A percentile compares a stretch with the other conserved stretches of the same genome.
Conservation (phyloP, 176 grass and related monocot species). For the Coix lacrymajobi region DNA sequence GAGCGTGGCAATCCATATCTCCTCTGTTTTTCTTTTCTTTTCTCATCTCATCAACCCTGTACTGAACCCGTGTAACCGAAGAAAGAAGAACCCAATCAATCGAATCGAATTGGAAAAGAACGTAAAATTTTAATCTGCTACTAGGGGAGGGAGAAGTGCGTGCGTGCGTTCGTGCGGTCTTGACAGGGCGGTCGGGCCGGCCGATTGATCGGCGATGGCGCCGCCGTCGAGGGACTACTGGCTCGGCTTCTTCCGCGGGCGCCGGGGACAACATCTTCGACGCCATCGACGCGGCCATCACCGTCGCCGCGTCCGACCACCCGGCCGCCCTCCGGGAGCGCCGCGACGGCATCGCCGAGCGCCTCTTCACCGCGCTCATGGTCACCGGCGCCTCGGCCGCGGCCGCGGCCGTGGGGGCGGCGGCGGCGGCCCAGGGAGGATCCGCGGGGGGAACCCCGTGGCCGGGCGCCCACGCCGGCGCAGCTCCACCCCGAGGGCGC, state of each 20-base stretch:
- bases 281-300: slow-evolving; percentile 52
- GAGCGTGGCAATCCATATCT: background rate
- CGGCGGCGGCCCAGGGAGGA: background rate
- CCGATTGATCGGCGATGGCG: slow-evolving; percentile 35
- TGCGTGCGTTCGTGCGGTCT: background rate
- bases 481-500: slow-evolving; percentile 47
- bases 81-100: slow-evolving; percentile 23
- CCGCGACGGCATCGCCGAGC: slow-evolving; percentile 56
- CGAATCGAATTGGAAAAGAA: slow-evolving; percentile 26
- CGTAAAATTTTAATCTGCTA: slow-evolving; percentile 31
- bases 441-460: background rate
- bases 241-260: slow-evolving; percentile 54
- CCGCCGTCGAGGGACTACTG: slow-evolving; percentile 53
- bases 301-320: slow-evolving; percentile 50
- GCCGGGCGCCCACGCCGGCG: slow-evolving; percentile 9
- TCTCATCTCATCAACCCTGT: background rate
- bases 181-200: background rate
- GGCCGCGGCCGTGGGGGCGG: background rate
- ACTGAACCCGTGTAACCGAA: background rate
- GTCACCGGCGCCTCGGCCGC: background rate
- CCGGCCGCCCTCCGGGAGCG: slow-evolving; percentile 37
- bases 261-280: slow-evolving; percentile 48
- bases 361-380: slow-evolving; percentile 48
- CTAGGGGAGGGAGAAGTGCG: background rate
- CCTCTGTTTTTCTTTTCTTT: background rate